Evolutionary conservation across 306 rosid genomes (phyloP).

Genomic region (Vigna trinervia): DNA sequence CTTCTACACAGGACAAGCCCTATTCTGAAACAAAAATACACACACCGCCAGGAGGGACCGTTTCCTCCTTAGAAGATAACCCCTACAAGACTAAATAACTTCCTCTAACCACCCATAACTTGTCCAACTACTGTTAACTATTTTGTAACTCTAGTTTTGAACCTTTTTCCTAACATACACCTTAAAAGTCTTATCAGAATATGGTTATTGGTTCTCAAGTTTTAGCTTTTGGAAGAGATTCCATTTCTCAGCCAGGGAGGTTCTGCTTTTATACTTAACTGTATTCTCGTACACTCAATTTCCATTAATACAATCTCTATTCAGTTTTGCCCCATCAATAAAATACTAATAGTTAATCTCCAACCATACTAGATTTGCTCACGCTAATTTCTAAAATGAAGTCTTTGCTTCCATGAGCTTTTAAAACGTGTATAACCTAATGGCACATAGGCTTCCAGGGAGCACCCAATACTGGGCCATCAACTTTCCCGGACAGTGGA

Average conservation of each 20-base stretch:
- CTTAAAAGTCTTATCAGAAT: neutral
- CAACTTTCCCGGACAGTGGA: slow-evolving; percentile 3
- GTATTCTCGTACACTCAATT: neutral
- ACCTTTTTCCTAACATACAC: too few species aligned
- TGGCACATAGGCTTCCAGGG: slow-evolving; percentile 22
- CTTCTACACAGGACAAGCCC: too few species aligned
- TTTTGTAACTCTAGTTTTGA: too few species aligned
- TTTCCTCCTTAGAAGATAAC: too few species aligned
- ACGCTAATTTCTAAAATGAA: slow-evolving; percentile 1
- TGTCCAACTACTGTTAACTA: too few species aligned
- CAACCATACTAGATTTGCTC: neutral
- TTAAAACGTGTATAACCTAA: slow-evolving; percentile 12
- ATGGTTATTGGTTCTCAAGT: neutral
- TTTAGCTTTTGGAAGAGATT: neutral
- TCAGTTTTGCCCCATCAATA: neutral
- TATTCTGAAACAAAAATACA: too few species aligned
- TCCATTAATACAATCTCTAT: neutral
- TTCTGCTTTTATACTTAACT: neutral
- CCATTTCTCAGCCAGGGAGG: neutral
- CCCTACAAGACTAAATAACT: too few species aligned
- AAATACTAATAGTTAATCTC: neutral
- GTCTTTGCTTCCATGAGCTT: slow-evolving; percentile 8
- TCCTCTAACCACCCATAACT: too few species aligned
- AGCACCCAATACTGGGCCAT: slow-evolving; percentile 8
- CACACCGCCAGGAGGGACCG: too few species aligned